phyloP scores from a whole-genome alignment of 2,329 filamentous ascomycete species.

The Talaromyces sp. region DNA sequence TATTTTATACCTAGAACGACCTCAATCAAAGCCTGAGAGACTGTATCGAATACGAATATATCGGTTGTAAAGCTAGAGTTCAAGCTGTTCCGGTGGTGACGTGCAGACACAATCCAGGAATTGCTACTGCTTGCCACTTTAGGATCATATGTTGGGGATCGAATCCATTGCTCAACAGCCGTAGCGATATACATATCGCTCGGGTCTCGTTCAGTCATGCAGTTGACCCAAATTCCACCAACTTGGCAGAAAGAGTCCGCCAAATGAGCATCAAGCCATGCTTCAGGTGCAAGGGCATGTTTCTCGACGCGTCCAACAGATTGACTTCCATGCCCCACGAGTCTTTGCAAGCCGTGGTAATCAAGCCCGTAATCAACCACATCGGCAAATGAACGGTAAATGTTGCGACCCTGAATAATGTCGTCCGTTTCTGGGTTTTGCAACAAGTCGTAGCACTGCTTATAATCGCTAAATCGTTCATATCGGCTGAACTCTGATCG shows the following conservation, averaged over 20 bases:
- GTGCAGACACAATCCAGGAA: conserved; percentile 24
- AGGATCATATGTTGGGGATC: conserved; percentile 13
- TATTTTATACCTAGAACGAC: conserved; percentile 6
- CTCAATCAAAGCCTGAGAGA: conserved; percentile 21
- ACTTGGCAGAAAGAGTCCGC: conserved; percentile 31
- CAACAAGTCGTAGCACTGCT: conserved; percentile 22
- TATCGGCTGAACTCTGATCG: conserved; percentile 27
- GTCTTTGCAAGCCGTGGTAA: conserved; percentile 19
- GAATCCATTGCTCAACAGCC: conserved; percentile 23
- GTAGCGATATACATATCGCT: conserved; percentile 30
- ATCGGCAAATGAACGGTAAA: conserved; percentile 17
- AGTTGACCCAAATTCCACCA: conserved; percentile 31
- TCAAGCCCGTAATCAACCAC: neutral
- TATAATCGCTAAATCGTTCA: conserved; percentile 33
- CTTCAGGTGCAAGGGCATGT: conserved; percentile 7
- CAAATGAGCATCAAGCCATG: conserved; percentile 23
- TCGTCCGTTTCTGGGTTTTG: conserved; percentile 15
- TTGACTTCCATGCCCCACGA: conserved; percentile 21
- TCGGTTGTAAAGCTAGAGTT: conserved; percentile 21
- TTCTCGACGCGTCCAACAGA: conserved; percentile 21
- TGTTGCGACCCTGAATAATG: conserved; percentile 18
- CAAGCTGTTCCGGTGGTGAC: conserved; percentile 21
- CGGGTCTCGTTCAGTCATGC: conserved; percentile 22
- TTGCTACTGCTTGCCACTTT: neutral
- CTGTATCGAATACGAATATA: conserved; percentile 28